A percentile compares a stretch with the other conserved stretches of the same genome.
Conservation (phyloP, 768 basidiomycete genomes). For the Tylopilus sp. region DNA sequence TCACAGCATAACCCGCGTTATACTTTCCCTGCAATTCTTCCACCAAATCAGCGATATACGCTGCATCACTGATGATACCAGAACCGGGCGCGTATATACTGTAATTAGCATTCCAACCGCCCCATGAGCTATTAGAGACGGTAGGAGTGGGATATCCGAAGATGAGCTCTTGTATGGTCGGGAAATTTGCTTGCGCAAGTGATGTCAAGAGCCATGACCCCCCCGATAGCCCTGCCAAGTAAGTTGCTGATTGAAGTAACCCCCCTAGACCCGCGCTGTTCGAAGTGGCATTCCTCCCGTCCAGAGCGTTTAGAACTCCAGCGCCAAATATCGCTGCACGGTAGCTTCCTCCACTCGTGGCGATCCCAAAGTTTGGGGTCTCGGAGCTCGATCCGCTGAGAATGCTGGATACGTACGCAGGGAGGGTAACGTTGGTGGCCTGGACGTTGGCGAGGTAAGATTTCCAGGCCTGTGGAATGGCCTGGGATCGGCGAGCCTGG, state of each 20-base stretch:
- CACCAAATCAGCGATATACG: slow-evolving; percentile 6
- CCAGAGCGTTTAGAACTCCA: slow-evolving; percentile 47
- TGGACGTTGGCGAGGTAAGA: slow-evolving; percentile 38
- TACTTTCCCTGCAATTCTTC: slow-evolving; percentile 31
- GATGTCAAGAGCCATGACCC: slow-evolving; percentile 40
- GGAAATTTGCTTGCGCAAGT: slow-evolving; percentile 40
- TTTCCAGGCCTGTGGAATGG: slow-evolving; percentile 39
- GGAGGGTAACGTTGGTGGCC: slow-evolving; percentile 26
- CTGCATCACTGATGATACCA: slow-evolving; percentile 3
- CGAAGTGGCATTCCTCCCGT: slow-evolving; percentile 45
- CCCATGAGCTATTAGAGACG: slow-evolving; percentile 23
- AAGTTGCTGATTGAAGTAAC: slow-evolving; percentile 50
- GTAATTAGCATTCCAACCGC: slow-evolving; percentile 33
- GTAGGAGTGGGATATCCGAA: slow-evolving; percentile 29
- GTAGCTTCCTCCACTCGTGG: slow-evolving; percentile 54
- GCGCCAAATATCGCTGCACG: slow-evolving; percentile 54
- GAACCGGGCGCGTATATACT: slow-evolving; percentile 18
- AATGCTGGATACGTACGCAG: slow-evolving; percentile 35
- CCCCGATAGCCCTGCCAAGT: slow-evolving; percentile 51
- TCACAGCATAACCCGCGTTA: slow-evolving; percentile 31
- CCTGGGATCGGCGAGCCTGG: slow-evolving; percentile 28
- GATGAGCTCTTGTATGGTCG: slow-evolving; percentile 36
- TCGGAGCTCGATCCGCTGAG: slow-evolving; percentile 17
- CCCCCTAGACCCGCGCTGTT: slow-evolving; percentile 44
- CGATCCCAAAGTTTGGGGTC: slow-evolving; percentile 43